Evolutionary conservation across 2,329 filamentous ascomycete genomes (phyloP), one percentile per base, ranked within the genome.

Genomic region (Colletotrichum horii): DNA sequence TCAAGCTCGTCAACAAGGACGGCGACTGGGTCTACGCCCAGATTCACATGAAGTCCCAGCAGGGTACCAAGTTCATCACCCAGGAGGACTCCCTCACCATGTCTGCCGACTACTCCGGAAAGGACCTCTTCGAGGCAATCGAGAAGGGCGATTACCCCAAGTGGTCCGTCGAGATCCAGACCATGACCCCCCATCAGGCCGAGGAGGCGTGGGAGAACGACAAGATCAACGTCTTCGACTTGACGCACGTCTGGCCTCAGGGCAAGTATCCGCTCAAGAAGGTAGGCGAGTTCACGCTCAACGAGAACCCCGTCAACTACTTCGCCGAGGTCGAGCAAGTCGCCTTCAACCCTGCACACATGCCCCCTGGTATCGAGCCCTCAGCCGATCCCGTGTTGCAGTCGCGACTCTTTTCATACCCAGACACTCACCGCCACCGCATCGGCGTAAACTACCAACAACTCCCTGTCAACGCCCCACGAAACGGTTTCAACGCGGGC

Each of bases 311-410:
- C 1, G 83, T 89, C 67, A 94, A 94, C 83, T 94, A 94, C 85
- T 94, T 94, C 80, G 87, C 89, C 56, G 93, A 95, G 79, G 89
- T 93, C 58, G 93, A 94, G 81, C 92, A 94, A 82, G 89, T 91
- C 0, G 90, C 91, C 0, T 94, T 94, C 79, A 92, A 90, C 0
- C 93, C 93, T 0, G 89, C 89, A 0, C 91, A 90, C 73, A 85
- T 94, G 82, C 90, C 93, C 0, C 92, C 92, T 0, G 93, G 93
- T 1, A 87, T 93, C 52, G 91, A 89, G 64, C 89, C 91, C 0
- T 91, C 90, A 0, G 90, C 91, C 6, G 93, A 94, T 79, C 90
- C 91, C 0, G 88, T 93, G 61, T 86, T 93, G 1, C 91, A 92
- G 80, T 88, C 89, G 0, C 87, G 91, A 14, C 85, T 92, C 76